Evolutionary conservation across 2,329 filamentous ascomycete species (phyloP), one percentile per base, ranked within the genome.

Genomic region (Monosporascus sp.): DNA sequence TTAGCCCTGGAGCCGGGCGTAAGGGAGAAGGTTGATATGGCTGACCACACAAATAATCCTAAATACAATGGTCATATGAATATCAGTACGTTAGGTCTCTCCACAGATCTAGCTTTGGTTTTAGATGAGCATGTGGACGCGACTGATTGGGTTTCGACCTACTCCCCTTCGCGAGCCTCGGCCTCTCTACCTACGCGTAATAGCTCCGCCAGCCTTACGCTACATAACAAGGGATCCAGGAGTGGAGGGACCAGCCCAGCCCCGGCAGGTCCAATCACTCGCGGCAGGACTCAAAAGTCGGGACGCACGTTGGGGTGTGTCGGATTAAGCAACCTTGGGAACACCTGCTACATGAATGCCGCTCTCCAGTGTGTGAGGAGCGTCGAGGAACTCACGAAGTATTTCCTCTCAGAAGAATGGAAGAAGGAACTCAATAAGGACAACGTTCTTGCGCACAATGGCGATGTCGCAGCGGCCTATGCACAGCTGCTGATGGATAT

Each of bases 261-360:
- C 20, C 82, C 79, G 3, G 75, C 78, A 5, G 80, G 79, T 2
- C 73, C 79, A 7, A 75, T 88, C 57, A 92, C 90, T 0, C 81
- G 91, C 60, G 90, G 90, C 43, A 82, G 90, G 53, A 74, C 81
- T 7, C 83, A 84, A 58, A 87, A 84, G 61, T 82, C 85, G 40
- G 88, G 88, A 9, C 84, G 85, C 57, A 83, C 84, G 14, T 72
- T 85, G 36, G 94, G 94, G 34, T 87, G 86, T 41, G 88, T 92
- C 43, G 94, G 94, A 36, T 76, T 99, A 50, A 85, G 83, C 59
- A 99, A 99, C 66, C 76, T 99, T 16, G 94, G 94, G 48, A 99
- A 99, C 66, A 97, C 94, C 0, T 99, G 94, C 73, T 99, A 99
- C 74, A 97, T 97, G 92, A 97, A 97, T 71, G 96, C 93, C 22